Evolutionary conservation across 352 stramenopile species (phyloP), one percentile per base, ranked within the genome.

Genomic region (Globisporangium sylvaticum): DNA sequence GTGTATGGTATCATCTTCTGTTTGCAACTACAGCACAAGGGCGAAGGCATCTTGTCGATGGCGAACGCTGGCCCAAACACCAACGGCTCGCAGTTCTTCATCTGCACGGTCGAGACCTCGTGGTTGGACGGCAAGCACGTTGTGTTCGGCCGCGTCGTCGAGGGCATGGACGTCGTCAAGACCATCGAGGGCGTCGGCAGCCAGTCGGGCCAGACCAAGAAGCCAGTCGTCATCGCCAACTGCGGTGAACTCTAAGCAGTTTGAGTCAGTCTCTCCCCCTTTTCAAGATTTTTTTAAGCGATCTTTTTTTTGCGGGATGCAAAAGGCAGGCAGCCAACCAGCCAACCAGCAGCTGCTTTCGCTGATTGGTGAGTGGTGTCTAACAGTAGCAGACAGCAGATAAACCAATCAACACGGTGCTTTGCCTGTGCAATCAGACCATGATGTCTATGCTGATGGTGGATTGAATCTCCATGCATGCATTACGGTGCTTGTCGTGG

Each of bases 41-140:
- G 88, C 55, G 80, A 91, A 46, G 96, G 96, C 52, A 92, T 97
- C 25, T 72, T 99, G 46, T 97, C 89, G 48, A 99, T 99, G 96
- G 97, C 96, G 31, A 99, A 99, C 80, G 89, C 89, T 32, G 97
- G 97, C 12, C 86, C 85, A n/a, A 88, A 99, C 86, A 99, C 96
- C 20, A 99, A 99, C 80, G 92, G 93, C 59, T 98, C 91, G 70
- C 95, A 99, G 80, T 99, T 99, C 79, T 99, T 98, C 80, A 96
- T 99, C 62, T 96, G 87, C 81, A 97, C 89, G 34, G 91, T 94
- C 42, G 79, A 91, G 77, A 97, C 91, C 58, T 81, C 84, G 66
- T 97, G 90, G 90, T 76, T 97, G 68, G 91, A 97, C 73, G 91
- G 89, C 70, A 92, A 94, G 75, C 91, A 97, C 77, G 89, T 97